Evolutionary conservation across 2,329 filamentous ascomycete genomes (phyloP).

Genomic region (Aspergillus tamarii): DNA sequence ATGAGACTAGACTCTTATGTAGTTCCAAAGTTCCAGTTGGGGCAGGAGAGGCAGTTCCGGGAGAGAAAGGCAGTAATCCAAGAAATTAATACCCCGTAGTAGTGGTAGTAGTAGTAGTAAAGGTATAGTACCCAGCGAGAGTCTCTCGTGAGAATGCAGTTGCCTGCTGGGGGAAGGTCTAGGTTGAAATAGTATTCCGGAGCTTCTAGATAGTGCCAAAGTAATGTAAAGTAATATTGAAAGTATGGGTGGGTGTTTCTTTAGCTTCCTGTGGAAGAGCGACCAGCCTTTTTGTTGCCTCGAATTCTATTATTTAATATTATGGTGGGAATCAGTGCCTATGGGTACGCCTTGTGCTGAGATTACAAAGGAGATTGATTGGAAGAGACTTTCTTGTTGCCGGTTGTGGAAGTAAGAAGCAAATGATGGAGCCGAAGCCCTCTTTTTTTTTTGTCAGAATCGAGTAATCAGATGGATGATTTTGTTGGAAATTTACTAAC

Average conservation of each 20-base stretch:
- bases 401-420: slow-evolving; percentile 13
- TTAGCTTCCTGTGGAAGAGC: slow-evolving; percentile 2
- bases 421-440: slow-evolving; percentile 8
- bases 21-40: background rate
- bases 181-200: slow-evolving; percentile 26
- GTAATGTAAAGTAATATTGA: slow-evolving; percentile 5
- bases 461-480: slow-evolving; percentile 7
- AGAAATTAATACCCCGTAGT: background rate
- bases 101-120: slow-evolving; percentile 1
- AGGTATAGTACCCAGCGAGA: slow-evolving; percentile 2
- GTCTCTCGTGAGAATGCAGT: slow-evolving; percentile 15
- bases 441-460: slow-evolving; percentile 8
- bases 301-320: slow-evolving; percentile 6
- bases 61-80: slow-evolving; percentile 10
- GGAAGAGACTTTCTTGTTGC: slow-evolving; percentile 17
- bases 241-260: slow-evolving; percentile 6
- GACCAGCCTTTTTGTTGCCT: slow-evolving; percentile 13
- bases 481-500: background rate
- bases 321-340: slow-evolving; percentile 16
- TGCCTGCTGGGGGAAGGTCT: slow-evolving; percentile 12
- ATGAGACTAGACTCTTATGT: slow-evolving; percentile 4
- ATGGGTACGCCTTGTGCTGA: slow-evolving; percentile 3
- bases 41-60: background rate
- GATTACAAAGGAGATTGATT: slow-evolving; percentile 15
- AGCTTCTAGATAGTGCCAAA: slow-evolving; percentile 5